Conservation (phyloP, 1,284 basidiomycete species). For the Trichosporon asahii region DNA sequence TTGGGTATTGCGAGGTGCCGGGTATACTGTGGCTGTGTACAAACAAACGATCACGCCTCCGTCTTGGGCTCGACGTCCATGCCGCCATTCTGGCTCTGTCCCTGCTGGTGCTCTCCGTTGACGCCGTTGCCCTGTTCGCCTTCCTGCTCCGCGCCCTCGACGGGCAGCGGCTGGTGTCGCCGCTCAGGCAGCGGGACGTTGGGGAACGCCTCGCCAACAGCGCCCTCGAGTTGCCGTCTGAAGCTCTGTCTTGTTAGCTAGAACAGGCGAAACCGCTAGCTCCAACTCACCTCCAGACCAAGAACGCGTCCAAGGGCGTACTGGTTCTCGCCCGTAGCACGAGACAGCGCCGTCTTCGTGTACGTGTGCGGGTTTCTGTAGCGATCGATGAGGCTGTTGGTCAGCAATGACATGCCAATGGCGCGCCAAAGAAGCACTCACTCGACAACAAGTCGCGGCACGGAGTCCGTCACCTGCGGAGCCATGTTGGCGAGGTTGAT, state of each 20-base stretch:
- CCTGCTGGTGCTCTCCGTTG: not conserved
- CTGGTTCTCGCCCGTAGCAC: constrained; percentile 48
- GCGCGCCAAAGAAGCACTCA: constrained; percentile 23
- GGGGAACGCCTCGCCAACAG: constrained; percentile 37
- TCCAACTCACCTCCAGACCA: constrained; percentile 42
- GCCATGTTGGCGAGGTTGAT: constrained; percentile 32
- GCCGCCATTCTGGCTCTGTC: not conserved
- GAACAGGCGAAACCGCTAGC: too few relatives aligned
- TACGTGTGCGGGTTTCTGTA: constrained; percentile 40
- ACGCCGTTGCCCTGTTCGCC: not conserved
- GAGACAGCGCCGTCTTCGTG: constrained; percentile 36
- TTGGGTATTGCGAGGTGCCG: not conserved
- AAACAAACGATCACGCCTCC: not conserved
- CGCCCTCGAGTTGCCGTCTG: constrained; percentile 37
- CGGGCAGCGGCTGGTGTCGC: constrained; percentile 30
- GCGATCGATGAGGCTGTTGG: constrained; percentile 29
- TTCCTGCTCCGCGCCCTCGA: constrained; percentile 7
- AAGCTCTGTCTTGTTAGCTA: constrained; percentile 36
- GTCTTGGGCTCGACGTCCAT: constrained; percentile 8
- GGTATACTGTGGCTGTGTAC: not conserved
- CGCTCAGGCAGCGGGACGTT: constrained; percentile 39
- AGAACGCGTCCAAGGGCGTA: constrained; percentile 44
- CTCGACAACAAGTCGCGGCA: constrained; percentile 43
- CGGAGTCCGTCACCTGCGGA: constrained; percentile 37
- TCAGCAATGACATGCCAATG: constrained; percentile 8